Conservation (phyloP, 352 stramenopile genomes). For the Phytophthora pini region DNA sequence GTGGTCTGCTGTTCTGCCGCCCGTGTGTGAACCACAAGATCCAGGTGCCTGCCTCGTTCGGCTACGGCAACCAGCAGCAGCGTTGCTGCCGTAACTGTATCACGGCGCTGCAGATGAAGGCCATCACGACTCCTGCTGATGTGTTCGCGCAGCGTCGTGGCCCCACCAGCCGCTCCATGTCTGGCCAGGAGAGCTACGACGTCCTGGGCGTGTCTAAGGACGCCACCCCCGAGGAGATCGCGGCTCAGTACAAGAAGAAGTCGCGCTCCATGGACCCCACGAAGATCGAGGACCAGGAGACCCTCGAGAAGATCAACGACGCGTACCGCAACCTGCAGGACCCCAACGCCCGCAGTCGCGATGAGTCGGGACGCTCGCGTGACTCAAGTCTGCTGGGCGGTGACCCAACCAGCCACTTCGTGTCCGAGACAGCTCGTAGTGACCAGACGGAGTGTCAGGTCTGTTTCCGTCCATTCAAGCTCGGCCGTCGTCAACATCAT, state of each 20-base stretch:
- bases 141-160: slow-evolving; percentile 85
- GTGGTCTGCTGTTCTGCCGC: slow-evolving; percentile 83
- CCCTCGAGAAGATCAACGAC: slow-evolving; percentile 81
- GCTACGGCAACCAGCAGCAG: slow-evolving; percentile 78
- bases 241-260: slow-evolving; percentile 79
- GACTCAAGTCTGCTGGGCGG: slow-evolving; percentile 55
- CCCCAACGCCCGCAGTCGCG: slow-evolving; percentile 50
- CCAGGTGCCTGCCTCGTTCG: slow-evolving; percentile 78
- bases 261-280: slow-evolving; percentile 67
- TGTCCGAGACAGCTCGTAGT: slow-evolving; percentile 77
- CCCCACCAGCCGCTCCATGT: slow-evolving; percentile 52
- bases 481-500: slow-evolving; percentile 83
- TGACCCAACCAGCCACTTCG: slow-evolving; percentile 50
- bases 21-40: slow-evolving; percentile 88
- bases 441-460: slow-evolving; percentile 90
- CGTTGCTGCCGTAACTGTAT: slow-evolving; percentile 86
- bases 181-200: slow-evolving; percentile 60
- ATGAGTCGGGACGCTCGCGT: slow-evolving; percentile 69
- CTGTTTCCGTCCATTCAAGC: slow-evolving; percentile 89
- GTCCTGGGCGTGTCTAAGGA: slow-evolving; percentile 74
- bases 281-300: slow-evolving; percentile 68
- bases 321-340: slow-evolving; percentile 81
- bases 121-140: slow-evolving; percentile 85
- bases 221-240: slow-evolving; percentile 75
- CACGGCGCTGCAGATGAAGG: slow-evolving; percentile 85